Evolutionary conservation across 2,329 filamentous ascomycete species (phyloP).

Genomic region (Epichloe bromicola): DNA sequence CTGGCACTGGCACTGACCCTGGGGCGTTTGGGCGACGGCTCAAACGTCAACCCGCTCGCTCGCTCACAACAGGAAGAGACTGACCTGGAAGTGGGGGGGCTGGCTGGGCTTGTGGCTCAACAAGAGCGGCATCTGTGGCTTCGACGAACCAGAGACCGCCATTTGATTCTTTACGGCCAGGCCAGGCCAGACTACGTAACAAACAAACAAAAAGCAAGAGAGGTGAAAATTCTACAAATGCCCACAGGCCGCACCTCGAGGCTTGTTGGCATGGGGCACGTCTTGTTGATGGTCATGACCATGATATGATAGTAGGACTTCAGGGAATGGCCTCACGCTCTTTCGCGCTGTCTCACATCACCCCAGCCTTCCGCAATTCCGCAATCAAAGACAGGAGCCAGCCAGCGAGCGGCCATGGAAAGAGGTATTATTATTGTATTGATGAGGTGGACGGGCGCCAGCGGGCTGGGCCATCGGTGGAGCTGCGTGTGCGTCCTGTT

Average conservation of each 20-base stretch:
- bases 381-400: neutral
- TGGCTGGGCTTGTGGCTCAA: neutral
- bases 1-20: no score
- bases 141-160: neutral
- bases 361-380: neutral
- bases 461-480: conserved; percentile 4
- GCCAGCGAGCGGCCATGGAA: neutral
- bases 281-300: neutral
- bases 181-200: neutral
- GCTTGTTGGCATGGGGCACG: neutral
- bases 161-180: neutral
- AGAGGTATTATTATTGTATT: neutral
- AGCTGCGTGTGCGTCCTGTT: neutral
- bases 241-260: neutral
- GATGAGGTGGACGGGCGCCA: neutral
- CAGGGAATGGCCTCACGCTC: neutral
- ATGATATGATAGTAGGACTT: no score
- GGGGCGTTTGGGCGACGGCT: neutral
- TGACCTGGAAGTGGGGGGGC: neutral
- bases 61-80: neutral
- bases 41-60: neutral
- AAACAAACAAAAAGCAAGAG: neutral
- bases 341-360: neutral
- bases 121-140: neutral
- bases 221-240: neutral